phyloP scores from a whole-genome alignment of 345 rosid species.

The Populus nigra region DNA sequence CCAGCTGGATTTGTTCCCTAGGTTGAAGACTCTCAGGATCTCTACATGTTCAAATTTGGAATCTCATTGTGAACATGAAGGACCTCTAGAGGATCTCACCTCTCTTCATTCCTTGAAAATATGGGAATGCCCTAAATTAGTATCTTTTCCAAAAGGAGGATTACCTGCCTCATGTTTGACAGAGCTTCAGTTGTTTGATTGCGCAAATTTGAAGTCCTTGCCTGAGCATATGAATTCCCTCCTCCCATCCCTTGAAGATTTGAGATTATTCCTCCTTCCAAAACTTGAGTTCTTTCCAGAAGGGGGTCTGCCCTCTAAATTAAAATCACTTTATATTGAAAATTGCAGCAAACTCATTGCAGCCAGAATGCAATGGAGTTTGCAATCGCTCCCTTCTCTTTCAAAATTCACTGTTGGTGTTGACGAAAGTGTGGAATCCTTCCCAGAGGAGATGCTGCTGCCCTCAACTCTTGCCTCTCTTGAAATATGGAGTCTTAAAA shows the following conservation, averaged over 20 bases:
- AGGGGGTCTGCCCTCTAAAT: not conserved
- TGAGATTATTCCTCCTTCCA: slow-evolving; percentile 3
- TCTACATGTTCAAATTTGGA: not conserved
- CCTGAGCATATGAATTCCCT: slow-evolving; percentile 9
- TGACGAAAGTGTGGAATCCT: slow-evolving; percentile 3
- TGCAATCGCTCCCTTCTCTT: slow-evolving; percentile 15
- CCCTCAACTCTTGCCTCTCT: slow-evolving; percentile 5
- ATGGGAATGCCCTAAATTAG: not conserved
- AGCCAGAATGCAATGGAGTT: not conserved
- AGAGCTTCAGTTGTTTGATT: not conserved
- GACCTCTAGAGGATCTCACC: not conserved
- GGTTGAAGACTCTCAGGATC: not conserved
- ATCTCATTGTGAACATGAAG: not conserved
- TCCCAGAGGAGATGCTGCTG: slow-evolving; percentile 15
- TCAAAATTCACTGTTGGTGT: not conserved
- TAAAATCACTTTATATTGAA: slow-evolving; percentile 1
- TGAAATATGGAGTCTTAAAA: not conserved
- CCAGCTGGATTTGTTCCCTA: slow-evolving; percentile 1
- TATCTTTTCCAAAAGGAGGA: not conserved
- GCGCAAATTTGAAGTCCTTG: slow-evolving; percentile 9
- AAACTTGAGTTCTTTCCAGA: slow-evolving; percentile 15
- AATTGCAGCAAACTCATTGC: slow-evolving; percentile 13
- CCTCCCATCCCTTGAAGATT: slow-evolving; percentile 8
- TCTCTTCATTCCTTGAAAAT: not conserved
- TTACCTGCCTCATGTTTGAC: slow-evolving; percentile 12